phyloP scores from a whole-genome alignment of 192 early-diverging fungal species.

The Coemansia sp. region DNA sequence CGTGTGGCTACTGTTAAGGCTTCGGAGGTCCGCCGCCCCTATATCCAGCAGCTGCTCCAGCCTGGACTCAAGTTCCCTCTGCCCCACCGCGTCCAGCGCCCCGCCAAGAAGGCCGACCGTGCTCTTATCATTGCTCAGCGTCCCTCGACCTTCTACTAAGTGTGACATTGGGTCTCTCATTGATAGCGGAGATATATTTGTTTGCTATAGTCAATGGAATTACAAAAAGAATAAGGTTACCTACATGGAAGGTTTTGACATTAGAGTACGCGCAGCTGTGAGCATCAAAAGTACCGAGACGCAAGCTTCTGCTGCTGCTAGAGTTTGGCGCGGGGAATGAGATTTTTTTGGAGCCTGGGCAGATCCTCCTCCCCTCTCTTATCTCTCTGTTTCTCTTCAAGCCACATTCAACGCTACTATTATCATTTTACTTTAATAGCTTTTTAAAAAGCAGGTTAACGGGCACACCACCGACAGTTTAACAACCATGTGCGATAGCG shows the following conservation, averaged over 20 bases:
- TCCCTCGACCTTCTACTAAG: slow-evolving; percentile 83
- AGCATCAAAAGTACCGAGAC: background rate
- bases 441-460: background rate
- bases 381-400: background rate
- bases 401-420: background rate
- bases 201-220: background rate
- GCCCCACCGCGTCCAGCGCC: slow-evolving; percentile 91
- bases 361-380: background rate
- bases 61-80: slow-evolving; percentile 95
- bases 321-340: background rate
- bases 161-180: too few relatives aligned
- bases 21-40: slow-evolving; percentile 91
- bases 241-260: too few relatives aligned
- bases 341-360: background rate
- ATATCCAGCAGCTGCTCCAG: slow-evolving; percentile 95
- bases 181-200: background rate
- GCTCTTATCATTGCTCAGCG: slow-evolving; percentile 87
- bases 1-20: slow-evolving; percentile 91
- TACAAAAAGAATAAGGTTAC: too few relatives aligned
- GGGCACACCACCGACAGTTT: background rate
- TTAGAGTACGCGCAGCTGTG: background rate
- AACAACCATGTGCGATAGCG: background rate
- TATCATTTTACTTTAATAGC: background rate
- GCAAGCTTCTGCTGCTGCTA: too few relatives aligned
- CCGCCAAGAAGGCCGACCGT: slow-evolving; percentile 79